A percentile compares a stretch with the other conserved stretches of the same genome.
phyloP scores from a whole-genome alignment of 225 moss, liverwort and hornwort species.

The Polytrichum formosum region DNA sequence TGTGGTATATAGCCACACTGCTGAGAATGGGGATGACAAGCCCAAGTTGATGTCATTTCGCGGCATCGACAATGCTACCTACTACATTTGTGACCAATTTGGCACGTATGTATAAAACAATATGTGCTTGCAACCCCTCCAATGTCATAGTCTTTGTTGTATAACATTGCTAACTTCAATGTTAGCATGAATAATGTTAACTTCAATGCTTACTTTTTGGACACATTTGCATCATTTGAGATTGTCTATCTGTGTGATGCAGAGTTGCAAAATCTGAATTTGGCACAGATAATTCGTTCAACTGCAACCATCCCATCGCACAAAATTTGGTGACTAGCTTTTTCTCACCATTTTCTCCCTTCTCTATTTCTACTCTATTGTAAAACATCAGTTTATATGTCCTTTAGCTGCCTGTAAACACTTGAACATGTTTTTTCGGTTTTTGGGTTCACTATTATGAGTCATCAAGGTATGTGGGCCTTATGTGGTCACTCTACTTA shows the following conservation, averaged over 20 bases:
- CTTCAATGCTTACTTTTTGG: too few relatives aligned
- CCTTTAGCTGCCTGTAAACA: background rate
- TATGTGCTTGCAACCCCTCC: too few relatives aligned
- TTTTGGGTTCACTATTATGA: too few relatives aligned
- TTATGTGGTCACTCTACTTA: too few relatives aligned
- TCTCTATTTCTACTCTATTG: background rate
- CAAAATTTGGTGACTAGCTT: conserved; percentile 56
- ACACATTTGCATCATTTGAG: background rate
- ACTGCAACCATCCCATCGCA: conserved; percentile 88
- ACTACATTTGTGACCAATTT: conserved; percentile 79
- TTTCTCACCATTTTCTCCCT: background rate
- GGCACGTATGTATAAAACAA: conserved; percentile 50
- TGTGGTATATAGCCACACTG: conserved; percentile 82
- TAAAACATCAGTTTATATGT: background rate
- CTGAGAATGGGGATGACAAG: conserved; percentile 83
- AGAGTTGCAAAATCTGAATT: conserved; percentile 70
- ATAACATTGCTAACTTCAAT: too few relatives aligned
- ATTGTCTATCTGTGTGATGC: conserved; percentile 14
- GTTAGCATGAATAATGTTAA: too few relatives aligned
- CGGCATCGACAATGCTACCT: conserved; percentile 88
- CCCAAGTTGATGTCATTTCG: conserved; percentile 79
- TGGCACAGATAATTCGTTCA: conserved; percentile 70
- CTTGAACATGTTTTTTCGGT: too few relatives aligned
- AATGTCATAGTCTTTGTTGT: too few relatives aligned
- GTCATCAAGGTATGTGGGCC: too few relatives aligned